Evolutionary conservation across 73 alveolate species (phyloP).

Genomic region (Paramecium biaurelia): DNA sequence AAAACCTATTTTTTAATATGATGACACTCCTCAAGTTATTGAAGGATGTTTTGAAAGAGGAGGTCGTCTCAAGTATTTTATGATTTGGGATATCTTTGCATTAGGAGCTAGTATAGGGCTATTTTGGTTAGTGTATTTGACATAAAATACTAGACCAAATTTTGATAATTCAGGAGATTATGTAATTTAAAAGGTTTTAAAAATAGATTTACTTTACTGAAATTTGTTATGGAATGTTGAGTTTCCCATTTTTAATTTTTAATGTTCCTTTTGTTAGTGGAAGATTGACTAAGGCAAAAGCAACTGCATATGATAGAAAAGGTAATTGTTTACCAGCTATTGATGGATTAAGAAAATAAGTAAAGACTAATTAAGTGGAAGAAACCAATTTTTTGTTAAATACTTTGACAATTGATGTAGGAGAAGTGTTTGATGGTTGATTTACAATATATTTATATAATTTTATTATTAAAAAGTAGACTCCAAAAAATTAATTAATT

Average conservation of each 20-base stretch:
- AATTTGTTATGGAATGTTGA: conserved; percentile 48
- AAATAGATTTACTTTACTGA: conserved; percentile 46
- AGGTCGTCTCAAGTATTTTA: conserved; percentile 40
- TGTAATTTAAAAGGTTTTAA: background rate
- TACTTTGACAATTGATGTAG: conserved; percentile 17
- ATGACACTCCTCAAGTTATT: background rate
- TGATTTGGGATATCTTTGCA: conserved; percentile 58
- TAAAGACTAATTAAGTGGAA: background rate
- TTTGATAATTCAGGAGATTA: conserved; percentile 52
- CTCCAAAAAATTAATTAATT: background rate
- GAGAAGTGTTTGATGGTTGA: conserved; percentile 53
- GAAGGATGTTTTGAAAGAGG: conserved; percentile 56
- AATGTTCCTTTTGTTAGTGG: conserved; percentile 15
- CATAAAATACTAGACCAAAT: background rate
- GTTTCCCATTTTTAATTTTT: conserved; percentile 58
- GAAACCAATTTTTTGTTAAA: background rate
- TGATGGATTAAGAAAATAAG: background rate
- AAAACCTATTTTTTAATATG: conserved; percentile 47
- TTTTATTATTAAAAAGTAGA: background rate
- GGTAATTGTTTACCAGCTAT: conserved; percentile 53
- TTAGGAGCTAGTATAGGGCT: conserved; percentile 51
- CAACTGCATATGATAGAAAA: conserved; percentile 63
- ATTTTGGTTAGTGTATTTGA: conserved; percentile 40
- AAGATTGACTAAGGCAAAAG: conserved; percentile 54
- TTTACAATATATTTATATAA: background rate